A percentile compares a stretch with the other conserved stretches of the same genome.
These are phyloP conservation scores for Beauveria sp. DNA, from an alignment of 2,329 filamentous ascomycete genomes.

Conservation along the genomic window DNA sequence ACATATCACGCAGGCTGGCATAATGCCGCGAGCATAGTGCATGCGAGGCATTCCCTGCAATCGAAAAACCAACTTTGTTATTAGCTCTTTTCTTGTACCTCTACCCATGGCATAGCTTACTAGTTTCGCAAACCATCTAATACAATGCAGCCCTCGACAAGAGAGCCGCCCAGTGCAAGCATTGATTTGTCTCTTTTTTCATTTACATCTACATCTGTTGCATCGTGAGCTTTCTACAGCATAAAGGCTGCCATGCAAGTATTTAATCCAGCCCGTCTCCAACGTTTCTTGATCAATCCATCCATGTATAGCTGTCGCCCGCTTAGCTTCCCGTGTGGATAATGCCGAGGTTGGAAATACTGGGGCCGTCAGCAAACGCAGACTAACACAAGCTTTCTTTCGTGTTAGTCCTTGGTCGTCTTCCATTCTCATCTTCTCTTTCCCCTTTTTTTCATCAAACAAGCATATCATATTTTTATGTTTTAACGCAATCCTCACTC, in stretches of 20 bases:
- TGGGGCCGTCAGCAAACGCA: not conserved
- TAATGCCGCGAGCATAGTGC: conserved; percentile 7
- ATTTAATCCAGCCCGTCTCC: not conserved
- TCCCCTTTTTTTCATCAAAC: not conserved
- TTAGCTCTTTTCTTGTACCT: conserved; percentile 6
- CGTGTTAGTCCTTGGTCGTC: no score
- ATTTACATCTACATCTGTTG: not conserved
- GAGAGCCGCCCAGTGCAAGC: not conserved
- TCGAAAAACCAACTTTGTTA: not conserved
- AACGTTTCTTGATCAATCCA: not conserved
- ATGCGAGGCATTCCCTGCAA: conserved; percentile 9
- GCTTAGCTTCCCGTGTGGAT: not conserved
- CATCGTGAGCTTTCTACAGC: not conserved
- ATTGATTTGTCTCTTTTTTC: not conserved
- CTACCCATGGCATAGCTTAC: conserved; percentile 5
- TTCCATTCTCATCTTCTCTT: no score
- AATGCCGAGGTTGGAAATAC: not conserved
- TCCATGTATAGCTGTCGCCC: not conserved
- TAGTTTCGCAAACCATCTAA: not conserved
- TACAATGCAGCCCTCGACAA: not conserved
- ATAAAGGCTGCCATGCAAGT: no score
- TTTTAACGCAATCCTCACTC: conserved; percentile 17
- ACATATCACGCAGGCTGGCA: not conserved
- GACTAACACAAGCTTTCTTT: not conserved
- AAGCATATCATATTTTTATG: conserved; percentile 11